phyloP scores from a whole-genome alignment of 106 monocot genomes.

The Ottelia alismoides region DNA sequence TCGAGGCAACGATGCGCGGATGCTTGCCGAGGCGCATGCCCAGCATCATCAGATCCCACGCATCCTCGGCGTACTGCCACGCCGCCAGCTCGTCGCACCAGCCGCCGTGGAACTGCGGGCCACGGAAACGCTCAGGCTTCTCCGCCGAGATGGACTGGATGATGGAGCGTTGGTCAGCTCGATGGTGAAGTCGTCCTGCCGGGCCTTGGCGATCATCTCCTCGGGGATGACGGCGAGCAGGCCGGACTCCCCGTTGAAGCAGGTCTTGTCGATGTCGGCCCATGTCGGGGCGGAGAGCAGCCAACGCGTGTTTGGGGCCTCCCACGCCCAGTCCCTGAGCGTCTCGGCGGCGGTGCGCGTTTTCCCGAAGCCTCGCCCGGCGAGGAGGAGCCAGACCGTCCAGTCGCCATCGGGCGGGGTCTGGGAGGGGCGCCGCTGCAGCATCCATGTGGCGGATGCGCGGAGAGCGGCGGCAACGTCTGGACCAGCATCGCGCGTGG shows the following conservation, averaged over 20 bases:
- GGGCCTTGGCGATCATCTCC: neutral
- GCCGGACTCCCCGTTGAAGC: neutral
- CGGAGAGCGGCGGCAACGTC: too few species aligned
- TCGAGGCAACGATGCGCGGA: neutral
- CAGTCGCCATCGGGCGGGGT: neutral
- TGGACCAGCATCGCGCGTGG: too few species aligned
- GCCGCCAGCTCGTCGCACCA: neutral
- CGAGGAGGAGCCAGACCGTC: neutral
- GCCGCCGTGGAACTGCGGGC: neutral
- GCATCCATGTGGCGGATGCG: too few species aligned
- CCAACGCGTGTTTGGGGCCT: neutral
- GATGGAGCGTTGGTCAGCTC: neutral
- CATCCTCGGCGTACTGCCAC: neutral
- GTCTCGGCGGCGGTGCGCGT: neutral
- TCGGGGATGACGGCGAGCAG: neutral
- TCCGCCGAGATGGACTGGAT: neutral
- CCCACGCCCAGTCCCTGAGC: neutral
- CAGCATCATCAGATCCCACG: neutral
- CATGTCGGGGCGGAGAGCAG: neutral
- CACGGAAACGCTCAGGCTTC: neutral
- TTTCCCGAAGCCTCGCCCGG: neutral
- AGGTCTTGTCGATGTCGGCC: neutral
- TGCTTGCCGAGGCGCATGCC: neutral
- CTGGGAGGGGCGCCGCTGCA: neutral
- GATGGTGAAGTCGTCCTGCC: neutral